Evolutionary conservation across 1,284 basidiomycete genomes (phyloP), one percentile per base, ranked within the genome.

Genomic region (Rhodofomes roseus): DNA sequence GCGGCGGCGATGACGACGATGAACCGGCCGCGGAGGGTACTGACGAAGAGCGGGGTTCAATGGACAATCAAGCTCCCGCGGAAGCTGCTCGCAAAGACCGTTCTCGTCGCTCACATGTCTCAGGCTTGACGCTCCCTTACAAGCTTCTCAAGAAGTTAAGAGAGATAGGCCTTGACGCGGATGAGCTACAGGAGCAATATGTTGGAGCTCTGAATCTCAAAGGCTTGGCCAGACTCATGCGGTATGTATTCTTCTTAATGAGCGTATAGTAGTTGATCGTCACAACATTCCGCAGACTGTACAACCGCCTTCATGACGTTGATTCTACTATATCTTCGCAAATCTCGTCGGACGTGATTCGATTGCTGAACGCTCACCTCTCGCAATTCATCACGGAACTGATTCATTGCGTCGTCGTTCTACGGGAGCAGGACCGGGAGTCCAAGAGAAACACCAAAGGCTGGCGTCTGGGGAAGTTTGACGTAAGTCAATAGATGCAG

Each of bases 391-490:
- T 79, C 14, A 77, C 78, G 8, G 76, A 81, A 50, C 59, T 83
- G 0, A 71, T 86, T 9, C 79, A 81, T 56, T 76, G 76, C 20
- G 74, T 79, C 14, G 78, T 89, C 48, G 73, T 80, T 7, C 73
- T 78, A 39, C 79, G 79, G 50, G 86, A 88, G 64, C 80, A 84
- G 61, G 86, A 87, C 62, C 70, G 75, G 54, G 70, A 72, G 31
- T 67, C 84, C 63, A 89, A 87, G 70, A 72, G 74, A 40, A 78
- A 79, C 34, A 81, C 80, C 41, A 87, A 82, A 65, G 83, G 78
- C 3, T 90, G 87, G 85, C 74, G 77, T 36, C 66, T 79, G 20
- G 64, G 60, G 11, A 52, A 52, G 34, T 37, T 36, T 12, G 50
- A 52, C n/a, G 50, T 52, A 34, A 52, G 50, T 52, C 11, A 36